These are phyloP conservation scores for Neolentinus lepideus DNA, from an alignment of 1,284 basidiomycete species.

Conservation along the genomic window DNA sequence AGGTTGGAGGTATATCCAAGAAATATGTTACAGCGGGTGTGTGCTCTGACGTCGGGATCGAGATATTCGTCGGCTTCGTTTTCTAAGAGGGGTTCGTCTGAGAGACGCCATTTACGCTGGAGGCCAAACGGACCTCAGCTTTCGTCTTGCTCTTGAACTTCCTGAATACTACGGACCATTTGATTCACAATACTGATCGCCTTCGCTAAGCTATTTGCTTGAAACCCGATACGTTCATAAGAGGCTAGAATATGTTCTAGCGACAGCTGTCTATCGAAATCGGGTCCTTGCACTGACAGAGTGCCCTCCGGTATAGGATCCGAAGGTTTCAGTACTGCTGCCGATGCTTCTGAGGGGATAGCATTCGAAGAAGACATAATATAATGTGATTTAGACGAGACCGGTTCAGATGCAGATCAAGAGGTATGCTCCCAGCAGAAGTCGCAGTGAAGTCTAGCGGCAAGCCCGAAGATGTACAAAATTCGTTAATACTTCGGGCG, in stretches of 20 bases:
- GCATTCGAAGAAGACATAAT: slow-evolving; percentile 17
- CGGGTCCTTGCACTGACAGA: slow-evolving; percentile 79
- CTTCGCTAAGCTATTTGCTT: slow-evolving; percentile 85
- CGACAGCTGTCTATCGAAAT: slow-evolving; percentile 70
- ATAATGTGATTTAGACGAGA: neutral
- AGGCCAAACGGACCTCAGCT: slow-evolving; percentile 7
- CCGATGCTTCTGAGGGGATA: slow-evolving; percentile 53
- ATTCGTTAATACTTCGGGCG: neutral
- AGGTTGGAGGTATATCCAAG: slow-evolving; percentile 98
- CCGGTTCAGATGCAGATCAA: too few relatives aligned
- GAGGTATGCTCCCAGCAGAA: too few relatives aligned
- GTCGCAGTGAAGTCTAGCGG: neutral
- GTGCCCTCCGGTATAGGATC: slow-evolving; percentile 70
- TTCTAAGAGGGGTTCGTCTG: slow-evolving; percentile 65
- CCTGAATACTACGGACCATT: slow-evolving; percentile 51
- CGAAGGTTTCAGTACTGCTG: slow-evolving; percentile 74
- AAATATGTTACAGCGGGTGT: slow-evolving; percentile 82
- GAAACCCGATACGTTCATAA: slow-evolving; percentile 93
- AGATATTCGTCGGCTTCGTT: slow-evolving; percentile 64
- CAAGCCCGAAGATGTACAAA: neutral
- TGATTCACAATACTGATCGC: slow-evolving; percentile 88
- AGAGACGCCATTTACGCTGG: slow-evolving; percentile 78
- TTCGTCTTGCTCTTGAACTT: neutral
- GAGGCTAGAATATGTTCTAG: slow-evolving; percentile 69
- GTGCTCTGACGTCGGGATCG: slow-evolving; percentile 51